Evolutionary conservation across 257 asterid species (phyloP).

Genomic region (Verbena officinalis): DNA sequence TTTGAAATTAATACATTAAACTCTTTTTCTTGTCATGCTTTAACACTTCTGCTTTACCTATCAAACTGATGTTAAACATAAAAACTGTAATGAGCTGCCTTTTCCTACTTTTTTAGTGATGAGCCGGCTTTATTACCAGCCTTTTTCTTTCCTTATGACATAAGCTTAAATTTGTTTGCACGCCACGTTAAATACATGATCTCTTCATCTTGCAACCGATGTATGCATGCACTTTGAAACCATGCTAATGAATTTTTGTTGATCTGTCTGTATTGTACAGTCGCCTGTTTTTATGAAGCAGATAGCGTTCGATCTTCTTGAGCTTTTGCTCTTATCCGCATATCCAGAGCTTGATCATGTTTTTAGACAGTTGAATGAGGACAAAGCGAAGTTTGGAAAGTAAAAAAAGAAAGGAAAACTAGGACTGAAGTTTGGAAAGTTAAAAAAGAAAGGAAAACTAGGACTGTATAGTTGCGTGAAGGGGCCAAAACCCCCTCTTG

Average conservation of each 20-base stretch:
- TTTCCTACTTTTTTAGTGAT: background rate
- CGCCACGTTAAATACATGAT: background rate
- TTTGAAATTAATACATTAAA: background rate
- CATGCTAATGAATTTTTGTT: constrained; percentile 18
- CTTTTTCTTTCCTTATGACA: background rate
- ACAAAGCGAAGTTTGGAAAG: constrained; percentile 72
- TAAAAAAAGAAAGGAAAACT: background rate
- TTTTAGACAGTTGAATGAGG: constrained; percentile 63
- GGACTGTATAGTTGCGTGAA: constrained; percentile 29
- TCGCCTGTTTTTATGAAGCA: constrained; percentile 84
- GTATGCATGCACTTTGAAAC: too few species aligned
- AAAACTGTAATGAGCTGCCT: background rate
- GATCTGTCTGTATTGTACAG: constrained; percentile 44
- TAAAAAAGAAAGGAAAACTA: background rate
- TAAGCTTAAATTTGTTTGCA: background rate
- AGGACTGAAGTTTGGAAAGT: background rate
- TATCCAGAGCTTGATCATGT: constrained; percentile 80
- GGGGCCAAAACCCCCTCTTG: too few species aligned
- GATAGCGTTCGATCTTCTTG: constrained; percentile 72
- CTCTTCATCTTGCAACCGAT: background rate
- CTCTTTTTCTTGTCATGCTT: too few species aligned
- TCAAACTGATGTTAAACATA: too few species aligned
- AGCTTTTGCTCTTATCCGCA: constrained; percentile 78
- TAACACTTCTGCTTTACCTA: too few species aligned
- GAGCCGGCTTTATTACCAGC: background rate